Percentiles rank a stretch among this genome's conserved stretches.
Conservation (phyloP, 768 basidiomycete species). For the Tephrocybe sp. region DNA sequence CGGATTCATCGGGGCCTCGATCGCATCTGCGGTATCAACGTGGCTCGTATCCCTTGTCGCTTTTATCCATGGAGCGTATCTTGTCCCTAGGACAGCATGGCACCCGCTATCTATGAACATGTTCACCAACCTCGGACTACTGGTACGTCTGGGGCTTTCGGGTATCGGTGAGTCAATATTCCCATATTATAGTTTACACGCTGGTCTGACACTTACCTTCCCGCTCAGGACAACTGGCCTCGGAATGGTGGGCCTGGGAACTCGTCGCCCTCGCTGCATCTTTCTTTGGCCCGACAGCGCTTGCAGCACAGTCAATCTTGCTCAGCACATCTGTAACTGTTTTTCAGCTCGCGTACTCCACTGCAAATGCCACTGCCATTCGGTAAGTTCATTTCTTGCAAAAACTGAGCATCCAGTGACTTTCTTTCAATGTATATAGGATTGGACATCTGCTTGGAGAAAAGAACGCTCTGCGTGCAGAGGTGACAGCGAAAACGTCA, state of each 20-base stretch:
- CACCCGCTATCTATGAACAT: slow-evolving; percentile 61
- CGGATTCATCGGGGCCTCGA: slow-evolving; percentile 88
- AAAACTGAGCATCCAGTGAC: neutral
- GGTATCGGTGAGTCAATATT: slow-evolving; percentile 54
- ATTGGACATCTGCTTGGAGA: neutral
- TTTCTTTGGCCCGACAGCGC: slow-evolving; percentile 22
- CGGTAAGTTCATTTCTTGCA: neutral
- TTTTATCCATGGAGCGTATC: slow-evolving; percentile 58
- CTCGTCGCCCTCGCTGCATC: slow-evolving; percentile 59
- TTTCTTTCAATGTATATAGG: neutral
- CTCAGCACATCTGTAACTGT: neutral
- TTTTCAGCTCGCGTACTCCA: slow-evolving; percentile 3
- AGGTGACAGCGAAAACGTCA: slow-evolving; percentile 4
- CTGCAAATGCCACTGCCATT: neutral
- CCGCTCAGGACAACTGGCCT: slow-evolving; percentile 61
- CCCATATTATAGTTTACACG: neutral
- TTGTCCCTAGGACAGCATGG: slow-evolving; percentile 73
- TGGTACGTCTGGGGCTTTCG: slow-evolving; percentile 73
- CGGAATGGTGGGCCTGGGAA: slow-evolving; percentile 99
- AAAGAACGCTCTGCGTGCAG: neutral
- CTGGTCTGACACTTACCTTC: neutral
- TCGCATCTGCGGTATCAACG: slow-evolving; percentile 83
- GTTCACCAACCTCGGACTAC: slow-evolving; percentile 60
- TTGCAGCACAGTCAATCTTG: neutral
- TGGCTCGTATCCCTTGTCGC: slow-evolving; percentile 67